Evolutionary conservation across 2,329 filamentous ascomycete genomes (phyloP).

Genomic region (Didymella pinodella): DNA sequence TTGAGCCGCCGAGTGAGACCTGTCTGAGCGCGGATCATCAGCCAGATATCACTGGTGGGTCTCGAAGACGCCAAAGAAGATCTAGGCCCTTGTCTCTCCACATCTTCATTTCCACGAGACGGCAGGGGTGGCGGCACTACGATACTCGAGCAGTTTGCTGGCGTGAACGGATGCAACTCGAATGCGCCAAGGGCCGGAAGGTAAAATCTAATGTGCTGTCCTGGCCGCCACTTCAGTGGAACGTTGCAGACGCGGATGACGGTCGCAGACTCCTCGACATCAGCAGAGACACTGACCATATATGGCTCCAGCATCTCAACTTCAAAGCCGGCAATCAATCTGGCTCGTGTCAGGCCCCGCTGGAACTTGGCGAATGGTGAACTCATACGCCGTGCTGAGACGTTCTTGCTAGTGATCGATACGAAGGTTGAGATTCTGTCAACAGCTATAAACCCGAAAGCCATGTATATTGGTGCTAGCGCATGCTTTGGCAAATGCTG

Average conservation of each 20-base stretch:
- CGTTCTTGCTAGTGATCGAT: slow-evolving; percentile 30
- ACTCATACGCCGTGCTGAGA: slow-evolving; percentile 25
- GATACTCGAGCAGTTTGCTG: slow-evolving; percentile 36
- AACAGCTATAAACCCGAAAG: slow-evolving; percentile 25
- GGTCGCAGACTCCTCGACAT: slow-evolving; percentile 26
- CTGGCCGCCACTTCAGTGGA: slow-evolving; percentile 38
- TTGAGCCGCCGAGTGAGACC: slow-evolving; percentile 36
- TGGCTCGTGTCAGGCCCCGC: slow-evolving; percentile 18
- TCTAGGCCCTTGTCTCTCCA: slow-evolving; percentile 19
- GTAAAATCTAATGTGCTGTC: slow-evolving; percentile 42
- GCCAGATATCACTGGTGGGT: slow-evolving; percentile 32
- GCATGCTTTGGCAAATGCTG: slow-evolving; percentile 40
- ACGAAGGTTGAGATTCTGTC: slow-evolving; percentile 25
- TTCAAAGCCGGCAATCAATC: slow-evolving; percentile 31
- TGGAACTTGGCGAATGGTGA: slow-evolving; percentile 19
- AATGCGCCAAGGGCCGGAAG: slow-evolving; percentile 36
- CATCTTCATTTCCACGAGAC: slow-evolving; percentile 24
- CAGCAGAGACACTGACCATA: slow-evolving; percentile 12
- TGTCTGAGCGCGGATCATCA: slow-evolving; percentile 34
- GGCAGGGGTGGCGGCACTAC: slow-evolving; percentile 20
- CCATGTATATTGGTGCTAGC: slow-evolving; percentile 30
- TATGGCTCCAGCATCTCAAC: slow-evolving; percentile 33
- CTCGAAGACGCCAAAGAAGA: background rate
- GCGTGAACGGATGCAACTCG: slow-evolving; percentile 43
- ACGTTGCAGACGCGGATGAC: slow-evolving; percentile 35